These are phyloP conservation scores for Chernovozyma aurita DNA, from an alignment of 1,139 yeast species.

Conservation along the genomic window DNA sequence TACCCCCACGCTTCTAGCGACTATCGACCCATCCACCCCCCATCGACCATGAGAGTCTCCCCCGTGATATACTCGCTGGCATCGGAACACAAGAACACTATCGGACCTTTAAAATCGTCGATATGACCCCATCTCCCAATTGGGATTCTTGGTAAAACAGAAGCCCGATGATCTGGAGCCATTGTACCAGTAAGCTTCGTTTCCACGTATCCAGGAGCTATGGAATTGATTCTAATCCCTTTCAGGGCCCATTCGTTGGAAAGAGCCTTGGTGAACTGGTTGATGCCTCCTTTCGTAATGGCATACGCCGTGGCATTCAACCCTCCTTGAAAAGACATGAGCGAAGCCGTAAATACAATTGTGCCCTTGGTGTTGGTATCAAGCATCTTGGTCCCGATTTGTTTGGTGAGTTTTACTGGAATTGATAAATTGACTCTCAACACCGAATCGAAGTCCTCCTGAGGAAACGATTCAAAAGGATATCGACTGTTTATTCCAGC, in stretches of 20 bases:
- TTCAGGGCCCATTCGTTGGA: slow-evolving; percentile 50
- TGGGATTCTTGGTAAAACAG: slow-evolving; percentile 43
- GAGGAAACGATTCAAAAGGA: slow-evolving; percentile 32
- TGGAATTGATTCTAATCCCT: slow-evolving; percentile 50
- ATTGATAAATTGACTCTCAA: slow-evolving; percentile 46
- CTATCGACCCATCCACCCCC: slow-evolving; percentile 50
- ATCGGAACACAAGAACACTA: slow-evolving; percentile 43
- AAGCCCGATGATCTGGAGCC: slow-evolving; percentile 23
- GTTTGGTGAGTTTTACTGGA: slow-evolving; percentile 42
- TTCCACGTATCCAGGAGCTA: slow-evolving; percentile 53
- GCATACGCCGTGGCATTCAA: slow-evolving; percentile 43
- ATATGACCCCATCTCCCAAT: slow-evolving; percentile 48
- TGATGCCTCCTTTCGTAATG: slow-evolving; percentile 50
- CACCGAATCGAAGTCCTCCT: slow-evolving; percentile 39
- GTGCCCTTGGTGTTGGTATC: slow-evolving; percentile 14
- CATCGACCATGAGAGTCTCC: slow-evolving; percentile 50
- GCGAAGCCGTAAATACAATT: slow-evolving; percentile 24
- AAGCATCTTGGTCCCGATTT: slow-evolving; percentile 42
- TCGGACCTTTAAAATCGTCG: slow-evolving; percentile 54
- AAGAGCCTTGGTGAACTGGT: slow-evolving; percentile 43
- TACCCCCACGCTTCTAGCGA: too few species aligned
- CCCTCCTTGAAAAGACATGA: slow-evolving; percentile 42
- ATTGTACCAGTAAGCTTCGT: slow-evolving; percentile 48
- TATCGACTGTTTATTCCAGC: slow-evolving; percentile 47
- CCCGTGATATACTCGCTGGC: slow-evolving; percentile 55